Conservation (phyloP, 2,329 filamentous ascomycete genomes). For the Fusarium sp. region DNA sequence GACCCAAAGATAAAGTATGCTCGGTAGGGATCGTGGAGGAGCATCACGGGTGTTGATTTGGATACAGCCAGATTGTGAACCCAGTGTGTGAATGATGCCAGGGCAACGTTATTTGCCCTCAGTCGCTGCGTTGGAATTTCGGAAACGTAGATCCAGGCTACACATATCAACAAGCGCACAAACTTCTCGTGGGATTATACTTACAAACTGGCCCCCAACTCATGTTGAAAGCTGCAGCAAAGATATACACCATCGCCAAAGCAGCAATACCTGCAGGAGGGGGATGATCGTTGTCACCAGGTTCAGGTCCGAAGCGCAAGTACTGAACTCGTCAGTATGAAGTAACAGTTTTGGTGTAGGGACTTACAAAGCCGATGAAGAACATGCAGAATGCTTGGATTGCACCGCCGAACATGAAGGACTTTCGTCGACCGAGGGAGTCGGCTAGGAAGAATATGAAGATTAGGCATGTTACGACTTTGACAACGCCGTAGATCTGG, state of each 20-base stretch:
- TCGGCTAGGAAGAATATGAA: slow-evolving; percentile 74
- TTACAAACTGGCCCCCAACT: slow-evolving; percentile 74
- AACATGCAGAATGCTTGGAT: slow-evolving; percentile 60
- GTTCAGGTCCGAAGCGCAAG: slow-evolving; percentile 60
- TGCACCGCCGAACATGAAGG: slow-evolving; percentile 44
- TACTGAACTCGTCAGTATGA: slow-evolving; percentile 51
- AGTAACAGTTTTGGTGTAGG: too few relatives aligned
- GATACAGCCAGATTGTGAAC: slow-evolving; percentile 74
- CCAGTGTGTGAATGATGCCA: slow-evolving; percentile 73
- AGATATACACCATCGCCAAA: slow-evolving; percentile 72
- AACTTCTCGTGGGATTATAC: slow-evolving; percentile 37
- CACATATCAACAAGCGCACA: too few relatives aligned
- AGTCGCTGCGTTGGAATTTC: slow-evolving; percentile 72
- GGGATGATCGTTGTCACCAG: slow-evolving; percentile 50
- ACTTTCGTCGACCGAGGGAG: slow-evolving; percentile 68
- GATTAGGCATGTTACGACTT: slow-evolving; percentile 69
- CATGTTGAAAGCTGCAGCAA: slow-evolving; percentile 71
- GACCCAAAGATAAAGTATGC: slow-evolving; percentile 69
- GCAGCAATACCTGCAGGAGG: slow-evolving; percentile 62
- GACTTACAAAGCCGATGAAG: slow-evolving; percentile 66
- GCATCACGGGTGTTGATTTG: slow-evolving; percentile 70
- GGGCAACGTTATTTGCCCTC: slow-evolving; percentile 68
- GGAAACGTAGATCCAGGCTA: slow-evolving; percentile 61
- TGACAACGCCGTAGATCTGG: slow-evolving; percentile 70
- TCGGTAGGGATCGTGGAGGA: slow-evolving; percentile 57